phyloP scores from a whole-genome alignment of 148 eudicot genomes.

The Pharnaceum exiguum region DNA sequence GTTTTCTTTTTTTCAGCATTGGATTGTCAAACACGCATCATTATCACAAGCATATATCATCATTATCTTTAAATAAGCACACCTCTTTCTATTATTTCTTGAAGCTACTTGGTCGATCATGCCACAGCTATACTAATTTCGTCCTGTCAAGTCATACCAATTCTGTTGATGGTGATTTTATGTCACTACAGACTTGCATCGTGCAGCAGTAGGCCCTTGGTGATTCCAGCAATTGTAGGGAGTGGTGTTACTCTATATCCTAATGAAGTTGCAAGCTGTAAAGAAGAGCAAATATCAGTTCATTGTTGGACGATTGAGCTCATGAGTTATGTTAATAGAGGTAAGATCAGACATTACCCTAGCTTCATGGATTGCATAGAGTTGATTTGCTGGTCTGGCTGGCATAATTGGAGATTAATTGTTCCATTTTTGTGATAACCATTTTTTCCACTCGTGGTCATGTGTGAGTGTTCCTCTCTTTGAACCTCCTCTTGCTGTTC shows the following conservation, averaged over 20 bases:
- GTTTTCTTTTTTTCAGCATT: constrained; percentile 4
- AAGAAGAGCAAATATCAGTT: not conserved
- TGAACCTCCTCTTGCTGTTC: constrained; percentile 19
- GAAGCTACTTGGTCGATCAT: constrained; percentile 5
- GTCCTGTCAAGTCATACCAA: constrained; percentile 18
- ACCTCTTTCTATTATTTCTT: constrained; percentile 9
- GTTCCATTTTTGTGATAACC: constrained; percentile 28
- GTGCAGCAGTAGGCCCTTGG: not conserved
- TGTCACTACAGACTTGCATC: not conserved
- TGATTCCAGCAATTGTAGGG: constrained; percentile 12
- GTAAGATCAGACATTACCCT: constrained; percentile 23
- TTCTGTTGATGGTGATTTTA: constrained; percentile 1
- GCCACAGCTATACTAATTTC: constrained; percentile 9
- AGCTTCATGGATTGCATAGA: constrained; percentile 27
- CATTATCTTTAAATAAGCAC: constrained; percentile 8
- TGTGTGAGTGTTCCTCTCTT: constrained; percentile 25
- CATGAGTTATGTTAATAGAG: not conserved
- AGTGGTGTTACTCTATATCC: not conserved
- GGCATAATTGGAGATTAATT: constrained; percentile 50
- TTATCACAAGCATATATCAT: constrained; percentile 6
- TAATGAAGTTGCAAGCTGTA: constrained; percentile 54
- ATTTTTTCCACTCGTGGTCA: constrained; percentile 18
- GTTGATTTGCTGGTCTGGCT: constrained; percentile 37
- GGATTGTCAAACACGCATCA: constrained; percentile 6
- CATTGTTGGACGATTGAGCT: not conserved